A percentile compares a stretch with the other conserved stretches of the same genome.
Evolutionary conservation across 306 rosid species (phyloP).

Genomic region (Sphenostylis stenocarpa): DNA sequence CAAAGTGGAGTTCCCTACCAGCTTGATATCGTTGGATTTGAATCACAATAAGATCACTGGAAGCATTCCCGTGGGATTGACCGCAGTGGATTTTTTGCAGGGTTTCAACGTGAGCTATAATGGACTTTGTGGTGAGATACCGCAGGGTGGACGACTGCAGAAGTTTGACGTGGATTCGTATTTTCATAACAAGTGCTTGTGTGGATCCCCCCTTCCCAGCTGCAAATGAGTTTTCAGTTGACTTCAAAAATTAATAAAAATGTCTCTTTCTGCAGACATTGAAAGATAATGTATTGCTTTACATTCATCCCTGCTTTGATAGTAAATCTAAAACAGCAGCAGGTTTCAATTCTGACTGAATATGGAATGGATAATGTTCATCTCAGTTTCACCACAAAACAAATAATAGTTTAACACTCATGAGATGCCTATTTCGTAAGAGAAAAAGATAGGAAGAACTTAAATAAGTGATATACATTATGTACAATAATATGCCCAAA

Average conservation of each 20-base stretch:
- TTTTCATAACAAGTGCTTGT: conserved; percentile 64
- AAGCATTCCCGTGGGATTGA: conserved; percentile 43
- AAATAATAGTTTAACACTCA: no score
- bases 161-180: conserved; percentile 46
- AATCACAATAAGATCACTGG: conserved; percentile 66
- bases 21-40: conserved; percentile 54
- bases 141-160: conserved; percentile 61
- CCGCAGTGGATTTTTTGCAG: conserved; percentile 44
- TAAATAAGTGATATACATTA: no score
- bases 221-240: conserved; percentile 16
- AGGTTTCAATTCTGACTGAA: neutral
- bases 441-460: no score
- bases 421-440: no score
- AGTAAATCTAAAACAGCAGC: neutral
- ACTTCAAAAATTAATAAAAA: neutral
- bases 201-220: conserved; percentile 56
- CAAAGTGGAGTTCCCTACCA: conserved; percentile 42
- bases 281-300: neutral
- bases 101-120: conserved; percentile 69
- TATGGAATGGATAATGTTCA: neutral
- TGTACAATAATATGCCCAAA: no score
- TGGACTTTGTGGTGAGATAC: conserved; percentile 64
- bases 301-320: no score
- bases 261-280: neutral
- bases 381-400: neutral